These are phyloP conservation scores for Leccinum disarticulatum DNA, from an alignment of 768 basidiomycete species.

Conservation along the genomic window DNA sequence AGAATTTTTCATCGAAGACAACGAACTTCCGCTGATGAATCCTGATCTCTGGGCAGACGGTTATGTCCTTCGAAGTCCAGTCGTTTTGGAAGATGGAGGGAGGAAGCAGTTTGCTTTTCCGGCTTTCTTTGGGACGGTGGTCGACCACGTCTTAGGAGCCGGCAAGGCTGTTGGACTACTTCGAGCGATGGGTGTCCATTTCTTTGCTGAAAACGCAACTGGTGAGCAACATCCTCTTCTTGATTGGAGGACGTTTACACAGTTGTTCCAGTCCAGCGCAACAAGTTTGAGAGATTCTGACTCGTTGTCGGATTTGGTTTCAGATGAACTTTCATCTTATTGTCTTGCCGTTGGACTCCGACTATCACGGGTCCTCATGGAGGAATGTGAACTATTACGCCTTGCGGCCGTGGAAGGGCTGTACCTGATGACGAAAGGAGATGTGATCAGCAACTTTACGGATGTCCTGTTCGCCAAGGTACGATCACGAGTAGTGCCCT, in stretches of 20 bases:
- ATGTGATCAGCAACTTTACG: conserved; percentile 70
- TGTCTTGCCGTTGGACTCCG: conserved; percentile 52
- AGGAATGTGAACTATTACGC: conserved; percentile 63
- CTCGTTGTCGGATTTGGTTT: conserved; percentile 58
- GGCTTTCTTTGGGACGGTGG: conserved; percentile 59
- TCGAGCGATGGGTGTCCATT: conserved; percentile 46
- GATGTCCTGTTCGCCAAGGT: conserved; percentile 78
- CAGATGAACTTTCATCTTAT: conserved; percentile 58
- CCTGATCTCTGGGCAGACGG: conserved; percentile 82
- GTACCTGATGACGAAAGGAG: conserved; percentile 76
- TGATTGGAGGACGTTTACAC: conserved; percentile 44
- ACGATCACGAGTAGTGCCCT: conserved; percentile 3
- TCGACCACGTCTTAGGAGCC: conserved; percentile 57
- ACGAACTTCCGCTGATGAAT: conserved; percentile 59
- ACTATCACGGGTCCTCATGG: conserved; percentile 57
- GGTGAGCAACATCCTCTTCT: conserved; percentile 28
- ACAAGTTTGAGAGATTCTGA: conserved; percentile 53
- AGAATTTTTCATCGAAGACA: conserved; percentile 82
- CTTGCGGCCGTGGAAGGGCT: conserved; percentile 64
- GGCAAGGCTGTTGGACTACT: conserved; percentile 80
- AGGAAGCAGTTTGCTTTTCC: conserved; percentile 43
- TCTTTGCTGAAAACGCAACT: conserved; percentile 13
- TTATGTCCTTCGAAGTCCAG: conserved; percentile 52
- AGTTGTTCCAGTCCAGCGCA: conserved; percentile 36
- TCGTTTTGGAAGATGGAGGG: conserved; percentile 27